Conservation (phyloP, 2,329 filamentous ascomycete species). For the Coniochaeta pulveracea region DNA sequence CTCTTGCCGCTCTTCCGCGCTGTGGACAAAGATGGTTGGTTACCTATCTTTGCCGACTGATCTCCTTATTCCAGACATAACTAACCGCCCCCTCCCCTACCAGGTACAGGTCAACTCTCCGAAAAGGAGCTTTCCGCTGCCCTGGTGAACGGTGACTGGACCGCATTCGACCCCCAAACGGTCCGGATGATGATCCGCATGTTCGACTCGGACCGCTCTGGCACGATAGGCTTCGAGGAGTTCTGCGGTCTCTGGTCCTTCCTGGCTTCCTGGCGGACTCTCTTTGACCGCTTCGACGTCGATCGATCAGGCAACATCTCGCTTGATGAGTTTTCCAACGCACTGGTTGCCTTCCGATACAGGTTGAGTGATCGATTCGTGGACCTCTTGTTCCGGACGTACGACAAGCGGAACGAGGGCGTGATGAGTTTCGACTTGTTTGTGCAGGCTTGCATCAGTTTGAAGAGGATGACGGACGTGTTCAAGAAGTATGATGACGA, state of each 20-base stretch:
- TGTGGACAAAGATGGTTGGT: constrained; percentile 72
- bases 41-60: background rate
- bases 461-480: constrained; percentile 98
- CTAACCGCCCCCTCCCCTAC: constrained; percentile 7
- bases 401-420: constrained; percentile 64
- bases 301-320: constrained; percentile 82
- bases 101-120: constrained; percentile 69
- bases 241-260: constrained; percentile 97
- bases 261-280: constrained; percentile 80
- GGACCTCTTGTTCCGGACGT: constrained; percentile 73
- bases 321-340: constrained; percentile 77
- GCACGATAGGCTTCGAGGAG: constrained; percentile 87
- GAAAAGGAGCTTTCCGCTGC: constrained; percentile 81
- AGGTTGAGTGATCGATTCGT: constrained; percentile 77
- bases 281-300: constrained; percentile 91
- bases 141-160: constrained; percentile 93
- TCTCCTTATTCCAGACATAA: background rate
- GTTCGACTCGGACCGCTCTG: constrained; percentile 88
- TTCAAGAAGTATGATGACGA: constrained; percentile 99
- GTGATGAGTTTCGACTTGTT: constrained; percentile 90
- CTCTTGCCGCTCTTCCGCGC: constrained; percentile 80
- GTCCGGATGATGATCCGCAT: constrained; percentile 99
- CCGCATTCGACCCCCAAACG: constrained; percentile 81
- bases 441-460: constrained; percentile 89
- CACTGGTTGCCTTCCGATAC: constrained; percentile 88